Conservation (phyloP, 2,329 filamentous ascomycete species). For the Chaetothyriales sp. region DNA sequence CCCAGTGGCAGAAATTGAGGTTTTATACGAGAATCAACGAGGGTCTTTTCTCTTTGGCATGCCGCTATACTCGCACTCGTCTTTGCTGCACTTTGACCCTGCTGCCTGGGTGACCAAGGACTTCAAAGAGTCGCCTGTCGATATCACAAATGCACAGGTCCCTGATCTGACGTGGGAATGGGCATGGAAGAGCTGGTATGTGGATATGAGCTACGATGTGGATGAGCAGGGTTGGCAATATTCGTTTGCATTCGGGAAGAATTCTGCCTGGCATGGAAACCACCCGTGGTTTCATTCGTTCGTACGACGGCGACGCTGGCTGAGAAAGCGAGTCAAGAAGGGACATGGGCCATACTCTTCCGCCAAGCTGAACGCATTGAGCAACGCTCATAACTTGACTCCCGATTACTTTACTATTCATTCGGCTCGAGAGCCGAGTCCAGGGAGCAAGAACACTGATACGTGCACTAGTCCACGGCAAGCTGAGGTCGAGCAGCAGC, state of each 20-base stretch:
- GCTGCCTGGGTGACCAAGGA: constrained; percentile 65
- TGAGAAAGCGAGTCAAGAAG: constrained; percentile 60
- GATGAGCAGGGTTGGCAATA: constrained; percentile 96
- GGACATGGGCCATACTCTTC: constrained; percentile 19
- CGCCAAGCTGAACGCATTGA: constrained; percentile 20
- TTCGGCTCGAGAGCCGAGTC: constrained; percentile 34
- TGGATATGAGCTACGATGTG: constrained; percentile 63
- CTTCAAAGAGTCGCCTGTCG: constrained; percentile 43
- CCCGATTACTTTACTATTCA: constrained; percentile 68
- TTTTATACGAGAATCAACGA: constrained; percentile 90
- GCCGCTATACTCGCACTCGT: constrained; percentile 74
- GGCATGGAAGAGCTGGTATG: constrained; percentile 59
- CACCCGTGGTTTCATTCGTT: constrained; percentile 89
- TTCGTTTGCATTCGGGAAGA: constrained; percentile 65
- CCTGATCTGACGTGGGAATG: constrained; percentile 94
- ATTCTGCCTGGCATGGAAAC: constrained; percentile 73
- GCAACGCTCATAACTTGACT: constrained; percentile 52
- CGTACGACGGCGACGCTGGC: constrained; percentile 79
- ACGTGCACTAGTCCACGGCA: constrained; percentile 21
- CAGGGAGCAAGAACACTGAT: constrained; percentile 23
- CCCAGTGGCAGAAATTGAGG: constrained; percentile 47
- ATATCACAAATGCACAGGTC: constrained; percentile 75
- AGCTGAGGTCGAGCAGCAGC: constrained; percentile 32
- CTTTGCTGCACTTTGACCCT: constrained; percentile 73
- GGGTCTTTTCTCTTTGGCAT: constrained; percentile 80